Conservation (phyloP, 805 yeast genomes). For the Ogataea populi-albae region DNA sequence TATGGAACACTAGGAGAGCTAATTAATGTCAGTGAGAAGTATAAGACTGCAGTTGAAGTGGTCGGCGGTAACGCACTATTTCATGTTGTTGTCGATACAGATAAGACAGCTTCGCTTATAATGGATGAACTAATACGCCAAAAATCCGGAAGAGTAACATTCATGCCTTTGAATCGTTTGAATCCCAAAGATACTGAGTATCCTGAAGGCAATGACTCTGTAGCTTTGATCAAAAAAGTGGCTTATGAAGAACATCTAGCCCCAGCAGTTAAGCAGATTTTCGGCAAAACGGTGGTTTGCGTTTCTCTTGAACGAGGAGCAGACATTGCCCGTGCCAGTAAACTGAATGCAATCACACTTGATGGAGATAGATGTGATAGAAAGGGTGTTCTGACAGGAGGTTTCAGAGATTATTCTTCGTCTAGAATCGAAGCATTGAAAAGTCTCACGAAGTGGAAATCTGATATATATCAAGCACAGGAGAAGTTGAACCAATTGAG, state of each 20-base stretch:
- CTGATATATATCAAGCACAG: slow-evolving; percentile 42
- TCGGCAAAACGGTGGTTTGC: slow-evolving; percentile 78
- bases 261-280: slow-evolving; percentile 73
- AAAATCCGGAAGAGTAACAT: slow-evolving; percentile 81
- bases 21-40: slow-evolving; percentile 75
- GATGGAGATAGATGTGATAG: slow-evolving; percentile 90
- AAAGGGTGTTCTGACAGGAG: slow-evolving; percentile 85
- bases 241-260: slow-evolving; percentile 55
- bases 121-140: slow-evolving; percentile 73
- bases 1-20: slow-evolving; percentile 86
- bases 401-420: slow-evolving; percentile 66
- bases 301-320: slow-evolving; percentile 65
- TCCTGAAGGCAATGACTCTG: slow-evolving; percentile 64
- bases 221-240: slow-evolving; percentile 76
- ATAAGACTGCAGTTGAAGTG: slow-evolving; percentile 82
- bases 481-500: slow-evolving; percentile 39
- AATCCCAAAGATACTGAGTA: slow-evolving; percentile 40
- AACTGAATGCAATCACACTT: slow-evolving; percentile 75
- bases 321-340: slow-evolving; percentile 57
- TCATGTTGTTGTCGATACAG: slow-evolving; percentile 86
- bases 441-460: slow-evolving; percentile 49
- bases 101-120: slow-evolving; percentile 73
- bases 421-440: slow-evolving; percentile 73
- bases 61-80: slow-evolving; percentile 85
- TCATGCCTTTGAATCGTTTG: slow-evolving; percentile 82